phyloP scores from a whole-genome alignment of 148 eudicot species.

The Agrostemma githago region DNA sequence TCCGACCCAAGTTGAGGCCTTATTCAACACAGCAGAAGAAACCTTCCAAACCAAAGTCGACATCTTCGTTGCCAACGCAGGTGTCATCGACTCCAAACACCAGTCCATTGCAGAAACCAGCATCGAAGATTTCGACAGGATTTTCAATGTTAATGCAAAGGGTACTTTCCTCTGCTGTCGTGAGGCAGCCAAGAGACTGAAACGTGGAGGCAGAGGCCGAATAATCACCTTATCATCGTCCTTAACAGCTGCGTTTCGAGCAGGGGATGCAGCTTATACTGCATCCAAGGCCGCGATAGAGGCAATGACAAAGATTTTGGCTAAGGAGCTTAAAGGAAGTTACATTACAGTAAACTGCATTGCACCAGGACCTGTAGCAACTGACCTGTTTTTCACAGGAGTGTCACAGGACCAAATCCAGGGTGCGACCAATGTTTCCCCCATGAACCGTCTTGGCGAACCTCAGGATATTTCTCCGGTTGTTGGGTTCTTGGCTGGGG shows the following conservation, averaged over 20 bases:
- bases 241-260: constrained; percentile 24
- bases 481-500: constrained; percentile 37
- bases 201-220: constrained; percentile 36
- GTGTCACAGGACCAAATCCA: constrained; percentile 26
- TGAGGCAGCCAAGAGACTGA: constrained; percentile 31
- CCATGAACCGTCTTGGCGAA: constrained; percentile 33
- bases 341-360: constrained; percentile 39
- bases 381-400: constrained; percentile 37
- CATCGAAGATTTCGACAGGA: constrained; percentile 21
- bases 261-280: constrained; percentile 38
- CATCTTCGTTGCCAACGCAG: constrained; percentile 32
- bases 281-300: constrained; percentile 48
- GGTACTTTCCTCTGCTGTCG: constrained; percentile 27
- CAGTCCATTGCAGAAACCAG: constrained; percentile 27
- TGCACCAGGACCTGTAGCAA: constrained; percentile 41
- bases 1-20: constrained; percentile 21
- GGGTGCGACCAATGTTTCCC: constrained; percentile 8
- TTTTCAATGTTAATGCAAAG: constrained; percentile 15
- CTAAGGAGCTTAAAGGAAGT: constrained; percentile 43
- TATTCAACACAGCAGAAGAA: constrained; percentile 19
- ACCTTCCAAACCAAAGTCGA: constrained; percentile 17
- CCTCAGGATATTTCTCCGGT: constrained; percentile 32
- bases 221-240: constrained; percentile 36
- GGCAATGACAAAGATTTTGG: constrained; percentile 39
- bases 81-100: constrained; percentile 26